A percentile compares a stretch with the other conserved stretches of the same genome.
phyloP scores from a whole-genome alignment of 257 asterid genomes.

The Linaria vulgaris region DNA sequence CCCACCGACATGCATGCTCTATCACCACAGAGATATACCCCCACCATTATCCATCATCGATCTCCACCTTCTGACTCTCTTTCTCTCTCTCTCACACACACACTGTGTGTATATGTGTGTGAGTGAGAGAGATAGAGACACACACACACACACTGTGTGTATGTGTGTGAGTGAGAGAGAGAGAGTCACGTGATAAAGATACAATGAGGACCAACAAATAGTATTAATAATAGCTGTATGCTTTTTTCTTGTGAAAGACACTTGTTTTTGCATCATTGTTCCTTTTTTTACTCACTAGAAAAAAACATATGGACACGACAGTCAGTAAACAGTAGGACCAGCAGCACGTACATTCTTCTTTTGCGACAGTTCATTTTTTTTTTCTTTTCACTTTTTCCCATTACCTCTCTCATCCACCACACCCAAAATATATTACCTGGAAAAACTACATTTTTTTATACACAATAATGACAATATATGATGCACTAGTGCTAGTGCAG shows the following conservation, averaged over 20 bases:
- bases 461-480: too few species aligned
- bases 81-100: too few species aligned
- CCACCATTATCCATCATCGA: not conserved
- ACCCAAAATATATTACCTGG: not conserved
- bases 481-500: not conserved
- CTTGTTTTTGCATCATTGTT: conserved; percentile 28
- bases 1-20: conserved; percentile 10
- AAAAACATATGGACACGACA: conserved; percentile 9
- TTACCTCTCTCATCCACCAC: not conserved
- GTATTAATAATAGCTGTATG: too few species aligned
- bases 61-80: not conserved
- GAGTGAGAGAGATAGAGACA: too few species aligned
- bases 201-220: not conserved
- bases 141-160: too few species aligned
- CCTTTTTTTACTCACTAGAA: conserved; percentile 20
- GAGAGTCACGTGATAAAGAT: not conserved
- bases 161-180: too few species aligned
- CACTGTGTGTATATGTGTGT: too few species aligned
- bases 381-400: not conserved
- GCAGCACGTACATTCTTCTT: conserved; percentile 6
- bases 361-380: not conserved
- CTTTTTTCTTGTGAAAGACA: conserved; percentile 27
- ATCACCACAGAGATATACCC: conserved; percentile 4
- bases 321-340: conserved; percentile 19
- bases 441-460: not conserved